Evolutionary conservation across 768 basidiomycete genomes (phyloP).

Genomic region (Peribolospora kevripleyi): DNA sequence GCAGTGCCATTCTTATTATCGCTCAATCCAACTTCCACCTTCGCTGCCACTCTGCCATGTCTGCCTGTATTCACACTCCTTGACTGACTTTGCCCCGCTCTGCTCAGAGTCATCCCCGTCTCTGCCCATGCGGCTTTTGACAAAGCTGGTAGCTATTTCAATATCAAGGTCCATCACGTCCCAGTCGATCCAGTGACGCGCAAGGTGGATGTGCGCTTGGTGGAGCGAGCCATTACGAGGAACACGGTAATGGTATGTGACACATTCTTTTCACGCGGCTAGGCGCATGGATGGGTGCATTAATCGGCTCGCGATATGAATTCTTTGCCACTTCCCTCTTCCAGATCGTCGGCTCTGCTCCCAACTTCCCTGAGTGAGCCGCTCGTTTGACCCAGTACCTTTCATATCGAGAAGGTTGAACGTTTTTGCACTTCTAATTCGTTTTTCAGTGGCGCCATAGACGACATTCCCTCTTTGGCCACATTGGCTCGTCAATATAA

Average conservation of each 20-base stretch:
- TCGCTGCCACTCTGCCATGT: not conserved
- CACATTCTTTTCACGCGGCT: not conserved
- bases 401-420: too few species aligned
- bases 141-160: conserved; percentile 63
- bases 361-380: conserved; percentile 21
- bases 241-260: conserved; percentile 64
- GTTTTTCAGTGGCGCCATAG: conserved; percentile 15
- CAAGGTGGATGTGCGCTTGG: conserved; percentile 46
- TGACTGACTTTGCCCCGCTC: not conserved
- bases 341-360: conserved; percentile 59
- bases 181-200: conserved; percentile 56
- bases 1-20: not conserved
- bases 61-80: not conserved
- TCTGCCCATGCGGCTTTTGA: conserved; percentile 87
- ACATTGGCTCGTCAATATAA: conserved; percentile 46
- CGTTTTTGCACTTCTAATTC: too few species aligned
- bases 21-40: too few species aligned
- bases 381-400: too few species aligned
- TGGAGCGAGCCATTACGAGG: conserved; percentile 63
- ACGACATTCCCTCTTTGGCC: conserved; percentile 48
- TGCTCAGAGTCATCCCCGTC: conserved; percentile 45
- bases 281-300: too few species aligned
- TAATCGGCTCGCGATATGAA: not conserved
- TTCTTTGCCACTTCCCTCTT: conserved; percentile 4
- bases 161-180: conserved; percentile 67